Evolutionary conservation across 176 grass and related monocot species (phyloP), one percentile per base, ranked within the genome.

Genomic region (Oryza nivara): DNA sequence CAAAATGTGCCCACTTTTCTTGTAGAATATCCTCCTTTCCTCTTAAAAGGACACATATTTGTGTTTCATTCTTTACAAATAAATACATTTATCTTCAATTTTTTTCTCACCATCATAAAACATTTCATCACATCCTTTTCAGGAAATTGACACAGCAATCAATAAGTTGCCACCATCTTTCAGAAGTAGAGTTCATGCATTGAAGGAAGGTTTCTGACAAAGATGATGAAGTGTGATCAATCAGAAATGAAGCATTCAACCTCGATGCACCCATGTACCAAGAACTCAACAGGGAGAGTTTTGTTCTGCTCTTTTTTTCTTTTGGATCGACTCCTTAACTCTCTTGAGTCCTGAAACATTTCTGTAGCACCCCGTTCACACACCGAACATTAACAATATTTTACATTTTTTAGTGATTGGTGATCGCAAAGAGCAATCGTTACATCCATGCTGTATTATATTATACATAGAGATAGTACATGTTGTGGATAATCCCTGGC

Each of bases 61-160:
- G 13, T 65, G 65, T 46, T 66, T 41, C 6, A 67, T 68, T 66
- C 10, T 88, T 83, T 83, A 56, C 2, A 9, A 54, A 23, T 23
- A 23, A 23, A 23, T 23, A 23, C 23, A 23, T 23, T 23, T 23
- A 23, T 23, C 23, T 23, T 23, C 23, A 23, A 23, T 23, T 23
- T 23, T 23, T 23, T 23, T 23, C 23, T 23, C 23, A 23, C 23
- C 23, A 23, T 23, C 23, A 23, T 23, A 0, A 23, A 23, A 23
- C 23, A 23, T 9, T 11, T 23, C 17, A 17, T 13, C 6, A 11
- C 65, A 17, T 80, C 15, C 5, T 54, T 79, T 88, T 75, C 89
- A 98, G 89, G 91, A 95, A 82, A 95, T 95, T 78, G 91, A 94
- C 70, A 83, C 43, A 66, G 91, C 91, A 44, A 82, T 98, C 34